A percentile compares a stretch with the other conserved stretches of the same genome.
Conservation (phyloP, 1,284 basidiomycete genomes). For the Pseudozyma sp. region DNA sequence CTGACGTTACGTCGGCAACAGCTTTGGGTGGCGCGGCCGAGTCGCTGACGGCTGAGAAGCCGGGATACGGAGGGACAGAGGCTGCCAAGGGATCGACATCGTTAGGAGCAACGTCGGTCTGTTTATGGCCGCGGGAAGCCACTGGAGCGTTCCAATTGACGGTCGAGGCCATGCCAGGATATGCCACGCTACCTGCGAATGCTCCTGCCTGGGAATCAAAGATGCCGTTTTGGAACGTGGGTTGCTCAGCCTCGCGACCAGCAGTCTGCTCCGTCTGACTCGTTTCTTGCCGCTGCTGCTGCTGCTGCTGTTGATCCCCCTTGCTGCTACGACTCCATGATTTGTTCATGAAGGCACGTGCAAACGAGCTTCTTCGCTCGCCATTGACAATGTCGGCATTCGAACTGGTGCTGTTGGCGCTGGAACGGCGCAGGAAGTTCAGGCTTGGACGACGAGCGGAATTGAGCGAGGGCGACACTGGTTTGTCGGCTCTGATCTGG, state of each 20-base stretch:
- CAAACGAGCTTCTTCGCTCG: slow-evolving; percentile 34
- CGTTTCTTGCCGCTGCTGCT: not conserved
- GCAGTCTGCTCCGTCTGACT: not conserved
- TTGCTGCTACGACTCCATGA: slow-evolving; percentile 39
- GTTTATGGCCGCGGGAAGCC: not conserved
- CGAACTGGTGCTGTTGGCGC: slow-evolving; percentile 27
- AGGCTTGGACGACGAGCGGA: slow-evolving; percentile 29
- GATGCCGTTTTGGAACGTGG: slow-evolving; percentile 31
- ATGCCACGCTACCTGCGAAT: not conserved
- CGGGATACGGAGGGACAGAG: slow-evolving; percentile 27
- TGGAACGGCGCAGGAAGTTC: slow-evolving; percentile 39
- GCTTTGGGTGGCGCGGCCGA: slow-evolving; percentile 11
- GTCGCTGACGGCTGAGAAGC: slow-evolving; percentile 10
- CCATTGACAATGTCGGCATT: slow-evolving; percentile 16
- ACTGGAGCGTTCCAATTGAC: slow-evolving; percentile 32
- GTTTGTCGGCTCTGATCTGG: slow-evolving; percentile 16
- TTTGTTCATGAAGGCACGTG: slow-evolving; percentile 35
- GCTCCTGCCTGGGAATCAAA: slow-evolving; percentile 15
- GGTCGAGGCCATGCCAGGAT: slow-evolving; percentile 43
- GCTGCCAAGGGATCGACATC: slow-evolving; percentile 23
- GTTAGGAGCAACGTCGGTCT: slow-evolving; percentile 16
- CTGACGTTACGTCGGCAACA: slow-evolving; percentile 13
- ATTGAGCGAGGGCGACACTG: slow-evolving; percentile 23
- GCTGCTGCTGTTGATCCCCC: slow-evolving; percentile 6
- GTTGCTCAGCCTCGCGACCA: slow-evolving; percentile 7